Evolutionary conservation across 495 filamentous ascomycete species (phyloP).

Genomic region (Penicillium riverlandense): DNA sequence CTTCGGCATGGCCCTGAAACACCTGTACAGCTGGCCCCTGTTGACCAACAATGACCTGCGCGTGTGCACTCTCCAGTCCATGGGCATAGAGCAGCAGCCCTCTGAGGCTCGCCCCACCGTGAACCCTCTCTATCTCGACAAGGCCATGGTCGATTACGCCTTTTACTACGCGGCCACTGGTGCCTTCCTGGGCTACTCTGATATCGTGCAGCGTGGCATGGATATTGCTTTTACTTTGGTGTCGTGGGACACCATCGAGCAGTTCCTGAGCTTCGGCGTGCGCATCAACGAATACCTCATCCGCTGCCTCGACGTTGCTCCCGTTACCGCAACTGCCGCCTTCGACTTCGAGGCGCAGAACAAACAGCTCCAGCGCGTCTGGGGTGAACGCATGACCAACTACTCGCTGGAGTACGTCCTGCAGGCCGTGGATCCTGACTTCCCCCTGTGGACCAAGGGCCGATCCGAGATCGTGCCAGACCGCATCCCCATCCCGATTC

Average conservation of each 20-base stretch:
- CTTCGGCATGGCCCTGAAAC: constrained; percentile 20
- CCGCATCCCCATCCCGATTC: constrained; percentile 18
- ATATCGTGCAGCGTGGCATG: constrained; percentile 20
- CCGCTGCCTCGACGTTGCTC: too few relatives aligned
- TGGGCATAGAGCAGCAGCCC: too few relatives aligned
- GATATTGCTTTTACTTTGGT: constrained; percentile 14
- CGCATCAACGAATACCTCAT: constrained; percentile 9
- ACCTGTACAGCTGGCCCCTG: constrained; percentile 11
- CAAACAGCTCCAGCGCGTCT: too few relatives aligned
- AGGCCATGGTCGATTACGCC: constrained; percentile 19
- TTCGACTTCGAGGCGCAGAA: too few relatives aligned
- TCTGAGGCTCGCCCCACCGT: not conserved
- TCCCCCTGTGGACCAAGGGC: constrained; percentile 13
- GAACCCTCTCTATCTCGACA: constrained; percentile 7
- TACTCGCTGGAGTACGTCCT: constrained; percentile 14
- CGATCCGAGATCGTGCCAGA: constrained; percentile 11
- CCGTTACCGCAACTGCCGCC: too few relatives aligned
- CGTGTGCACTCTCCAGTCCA: too few relatives aligned
- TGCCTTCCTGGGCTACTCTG: constrained; percentile 16
- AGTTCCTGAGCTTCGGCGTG: constrained; percentile 19
- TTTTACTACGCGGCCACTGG: constrained; percentile 25
- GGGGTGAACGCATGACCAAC: too few relatives aligned
- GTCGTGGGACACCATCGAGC: constrained; percentile 22
- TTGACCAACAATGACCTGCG: too few relatives aligned
- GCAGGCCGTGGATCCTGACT: constrained; percentile 7